Percentiles rank a stretch among this genome's conserved stretches.
These are phyloP conservation scores for Cornus controversa DNA, from an alignment of 148 eudicot genomes.

Conservation along the genomic window DNA sequence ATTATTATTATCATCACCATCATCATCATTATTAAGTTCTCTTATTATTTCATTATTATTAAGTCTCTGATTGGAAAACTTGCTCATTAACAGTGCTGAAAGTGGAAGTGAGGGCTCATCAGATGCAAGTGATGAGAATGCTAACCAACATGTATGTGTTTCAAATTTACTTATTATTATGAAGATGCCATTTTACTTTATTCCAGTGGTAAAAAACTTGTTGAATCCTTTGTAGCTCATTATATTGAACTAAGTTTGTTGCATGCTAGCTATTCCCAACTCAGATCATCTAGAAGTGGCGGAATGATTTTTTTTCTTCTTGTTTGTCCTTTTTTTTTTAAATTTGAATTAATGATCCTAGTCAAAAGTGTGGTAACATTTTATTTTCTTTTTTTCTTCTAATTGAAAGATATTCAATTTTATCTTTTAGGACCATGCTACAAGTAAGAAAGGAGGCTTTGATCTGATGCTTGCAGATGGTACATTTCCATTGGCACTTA, in stretches of 20 bases:
- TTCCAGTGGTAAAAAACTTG: neutral
- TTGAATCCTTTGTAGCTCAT: constrained; percentile 4
- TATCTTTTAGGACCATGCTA: constrained; percentile 49
- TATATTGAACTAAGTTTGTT: neutral
- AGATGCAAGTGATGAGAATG: constrained; percentile 80
- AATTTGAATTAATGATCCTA: neutral
- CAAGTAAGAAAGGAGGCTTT: constrained; percentile 75
- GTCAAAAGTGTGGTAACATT: neutral
- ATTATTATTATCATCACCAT: too few species aligned
- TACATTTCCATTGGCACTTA: constrained; percentile 23
- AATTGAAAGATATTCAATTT: neutral
- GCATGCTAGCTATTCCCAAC: neutral
- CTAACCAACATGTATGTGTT: constrained; percentile 57
- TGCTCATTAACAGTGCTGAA: constrained; percentile 59
- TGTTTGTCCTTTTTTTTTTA: too few species aligned
- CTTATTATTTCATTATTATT: neutral
- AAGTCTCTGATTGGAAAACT: constrained; percentile 7
- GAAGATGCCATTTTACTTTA: neutral
- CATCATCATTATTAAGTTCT: too few species aligned
- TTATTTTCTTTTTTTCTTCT: neutral
- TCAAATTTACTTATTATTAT: neutral
- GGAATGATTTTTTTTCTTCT: too few species aligned
- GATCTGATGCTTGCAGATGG: constrained; percentile 97
- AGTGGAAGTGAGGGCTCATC: constrained; percentile 92
- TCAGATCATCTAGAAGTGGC: constrained; percentile 5